Base-by-base conservation (phyloP, 108 stramenopile species). In the Skeletonema potamos region DNA sequence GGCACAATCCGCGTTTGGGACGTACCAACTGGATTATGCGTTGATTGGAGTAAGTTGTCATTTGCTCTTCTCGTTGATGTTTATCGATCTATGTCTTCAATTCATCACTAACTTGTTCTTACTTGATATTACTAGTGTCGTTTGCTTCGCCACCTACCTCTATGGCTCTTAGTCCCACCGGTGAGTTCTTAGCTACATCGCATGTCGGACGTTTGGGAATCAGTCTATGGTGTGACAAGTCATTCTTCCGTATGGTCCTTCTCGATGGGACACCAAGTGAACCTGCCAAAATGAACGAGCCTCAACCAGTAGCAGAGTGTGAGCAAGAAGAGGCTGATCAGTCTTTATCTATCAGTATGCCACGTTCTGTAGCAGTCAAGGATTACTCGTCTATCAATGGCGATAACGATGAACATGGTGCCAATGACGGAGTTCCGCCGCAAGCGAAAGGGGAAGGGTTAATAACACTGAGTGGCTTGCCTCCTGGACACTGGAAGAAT, bases 401-500 rank as follows among this genome's bases (percentile, higher is more conserved):
- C 10, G 54, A 62, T 11, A 65, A 36, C 22, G 61, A 74, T 37
- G 85, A 81, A 22, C 82, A 88, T 66, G 65, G 64, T 11, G 73
- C 66, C 12, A 54, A 30, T 81, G 36, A 61, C 1, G 58, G 28
- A 0, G 54, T 61, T 9, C 84, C 81, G 15, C 82, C 74, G 20
- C 73, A 43, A 63, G 61, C 84, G 26, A 89, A 90, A 69, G 79
- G 84, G 37, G 71, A 83, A 17, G 90, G 92, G 5, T 74, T 94
- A 2, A 88, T 99, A 27, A 96, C 96, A 17, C 84, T 97, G 8
- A 90, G 92, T 68, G 91, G 90, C 15, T 89, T 96, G 20, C 96
- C 96, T 7, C 85, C 93, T 20, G 92, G 88, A n/a, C 95, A 99
- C 74, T 99, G 98, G 98, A 92, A 94, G 36, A 96, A 95, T 46